Evolutionary conservation across 2,329 filamentous ascomycete species (phyloP), one percentile per base, ranked within the genome.

Genomic region (Colletotrichum sp.): DNA sequence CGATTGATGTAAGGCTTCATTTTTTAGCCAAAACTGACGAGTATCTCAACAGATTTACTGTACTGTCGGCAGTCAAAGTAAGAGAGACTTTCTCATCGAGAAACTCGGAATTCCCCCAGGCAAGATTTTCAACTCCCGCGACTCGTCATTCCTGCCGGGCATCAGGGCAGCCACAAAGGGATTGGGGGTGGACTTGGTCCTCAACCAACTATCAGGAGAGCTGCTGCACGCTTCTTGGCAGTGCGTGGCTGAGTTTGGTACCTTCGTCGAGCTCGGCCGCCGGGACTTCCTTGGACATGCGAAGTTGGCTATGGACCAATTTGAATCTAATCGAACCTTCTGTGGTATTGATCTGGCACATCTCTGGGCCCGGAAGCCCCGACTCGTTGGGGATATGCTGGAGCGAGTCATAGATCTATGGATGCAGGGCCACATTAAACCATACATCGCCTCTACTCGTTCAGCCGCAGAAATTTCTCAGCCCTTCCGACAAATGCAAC

Each of bases 241-340:
- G 2, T 88, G 86, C 62, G 81, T 90, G 4, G 87, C 88, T 2
- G 79, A 82, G 7, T 87, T 85, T 63, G 88, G 87, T 1, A 82
- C 79, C 2, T 86, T 90, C 79, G 73, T 89, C 0, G 88, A 90
- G 71, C 85, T 89, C 24, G 87, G 87, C 8, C 86, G 86, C 76
- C 79, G 83, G 7, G 88, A 90, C 66, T 80, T 88, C 6, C 78
- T 84, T 2, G 84, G 84, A 1, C 83, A 85, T 26, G 85, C 82
- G 5, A 80, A 83, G 10, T 81, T 91, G 5, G 85, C 85, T 2
- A 88, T 91, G 87, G 77, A 83, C 1, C 81, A 83, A 0, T 91
- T 91, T 57, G 80, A 84, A 5, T 78, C 78, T 1, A 85, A 84
- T 6, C 80, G 84, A 1, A 81, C 81, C 2, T 87, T 84, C 34